Evolutionary conservation across 352 stramenopile species (phyloP), one percentile per base, ranked within the genome.

Genomic region (Pythium brachiatum): DNA sequence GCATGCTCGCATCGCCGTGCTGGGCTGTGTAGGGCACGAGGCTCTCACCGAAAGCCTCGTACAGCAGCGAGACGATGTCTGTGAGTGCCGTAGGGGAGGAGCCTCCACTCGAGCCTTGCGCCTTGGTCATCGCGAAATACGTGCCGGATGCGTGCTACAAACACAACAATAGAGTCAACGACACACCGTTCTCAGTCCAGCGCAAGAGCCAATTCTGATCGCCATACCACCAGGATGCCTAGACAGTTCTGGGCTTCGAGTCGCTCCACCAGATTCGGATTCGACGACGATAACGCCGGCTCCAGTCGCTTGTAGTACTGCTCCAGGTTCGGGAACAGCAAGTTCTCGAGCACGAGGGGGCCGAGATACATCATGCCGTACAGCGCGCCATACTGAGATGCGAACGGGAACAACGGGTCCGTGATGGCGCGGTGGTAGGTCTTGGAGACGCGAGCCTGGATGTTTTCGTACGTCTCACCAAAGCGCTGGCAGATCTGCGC

Each of bases 361-460:
- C 95, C 95, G 70, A 98, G 86, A 39, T 68, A 64, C 55, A 70
- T 68, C 72, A 51, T 78, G 71, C 92, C 95, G 20, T 98, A 83
- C 53, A 98, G 88, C 8, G 92, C 92, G 34, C 95, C 95, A 66
- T 96, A 98, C 66, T 97, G 89, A 0, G 91, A 98, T 25, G 86
- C 79, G 58, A 97, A 88, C 3, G 88, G 80, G 32, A 82, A 86
- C 31, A 81, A 57, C 8, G 83, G 76, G 62, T 96, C 69, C 55
- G 80, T 83, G 57, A 97, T 86, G 20, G 89, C 91, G 57, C 91
- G 78, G 75, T 96, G 91, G 53, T 96, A 93, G 21, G 88, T 92
- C 67, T 97, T 97, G 44, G 96, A 86, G 21, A 98, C 81, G 13
- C 91, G 88, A 1, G 93, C 77, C 66, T 97, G 94, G 46, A 98